phyloP scores from a whole-genome alignment of 2,329 filamentous ascomycete species.

The Tympanopsis confertula region DNA sequence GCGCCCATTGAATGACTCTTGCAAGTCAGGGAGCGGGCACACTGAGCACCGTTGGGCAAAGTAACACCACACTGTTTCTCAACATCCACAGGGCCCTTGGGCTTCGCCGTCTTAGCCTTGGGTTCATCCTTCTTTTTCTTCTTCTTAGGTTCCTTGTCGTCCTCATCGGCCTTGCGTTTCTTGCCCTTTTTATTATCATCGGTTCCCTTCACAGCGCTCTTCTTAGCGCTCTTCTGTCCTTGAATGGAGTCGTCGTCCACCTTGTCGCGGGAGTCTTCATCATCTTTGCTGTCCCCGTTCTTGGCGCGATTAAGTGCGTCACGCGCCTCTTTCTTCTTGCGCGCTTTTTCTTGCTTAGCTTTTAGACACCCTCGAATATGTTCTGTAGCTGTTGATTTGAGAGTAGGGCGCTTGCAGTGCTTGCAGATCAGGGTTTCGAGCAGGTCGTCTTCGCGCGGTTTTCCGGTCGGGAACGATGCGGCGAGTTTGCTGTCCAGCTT shows the following conservation, averaged over 20 bases:
- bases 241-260: neutral
- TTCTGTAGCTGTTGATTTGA: constrained; percentile 42
- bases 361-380: constrained; percentile 55
- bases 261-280: neutral
- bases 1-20: constrained; percentile 61
- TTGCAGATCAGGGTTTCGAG: constrained; percentile 51
- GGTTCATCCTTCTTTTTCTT: constrained; percentile 62
- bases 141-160: constrained; percentile 51
- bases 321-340: constrained; percentile 34
- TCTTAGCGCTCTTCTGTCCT: constrained; percentile 26
- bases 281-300: constrained; percentile 1
- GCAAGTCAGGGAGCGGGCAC: constrained; percentile 56
- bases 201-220: constrained; percentile 34
- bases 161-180: constrained; percentile 38
- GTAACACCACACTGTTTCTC: constrained; percentile 59
- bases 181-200: constrained; percentile 35
- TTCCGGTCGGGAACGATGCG: constrained; percentile 49
- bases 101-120: constrained; percentile 49
- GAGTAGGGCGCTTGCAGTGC: constrained; percentile 57
- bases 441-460: constrained; percentile 45
- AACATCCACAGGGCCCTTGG: constrained; percentile 57
- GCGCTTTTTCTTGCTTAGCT: constrained; percentile 44
- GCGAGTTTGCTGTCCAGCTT: constrained; percentile 48
- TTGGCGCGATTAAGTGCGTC: constrained; percentile 32
- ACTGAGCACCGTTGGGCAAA: constrained; percentile 51